phyloP scores from a whole-genome alignment of 371 early-diverging fungal genomes.

The Vairimorpha apis region DNA sequence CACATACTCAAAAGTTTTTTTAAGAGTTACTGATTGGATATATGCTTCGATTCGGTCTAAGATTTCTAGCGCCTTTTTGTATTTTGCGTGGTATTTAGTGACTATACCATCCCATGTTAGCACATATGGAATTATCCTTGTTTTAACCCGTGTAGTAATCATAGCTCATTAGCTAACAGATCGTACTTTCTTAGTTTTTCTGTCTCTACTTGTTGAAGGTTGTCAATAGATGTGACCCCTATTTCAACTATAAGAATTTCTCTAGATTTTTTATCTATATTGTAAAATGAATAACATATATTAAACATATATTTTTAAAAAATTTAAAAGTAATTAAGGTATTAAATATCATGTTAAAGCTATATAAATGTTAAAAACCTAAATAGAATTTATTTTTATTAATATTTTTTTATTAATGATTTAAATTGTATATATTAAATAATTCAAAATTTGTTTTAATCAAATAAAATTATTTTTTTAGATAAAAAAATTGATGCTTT shows the following conservation, averaged over 20 bases:
- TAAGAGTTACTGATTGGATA: not conserved
- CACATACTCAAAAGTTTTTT: not conserved
- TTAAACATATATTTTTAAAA: too few relatives aligned
- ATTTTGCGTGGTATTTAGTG: not conserved
- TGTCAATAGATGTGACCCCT: not conserved
- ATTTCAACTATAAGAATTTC: slow-evolving; percentile 1
- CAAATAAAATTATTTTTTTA: too few relatives aligned
- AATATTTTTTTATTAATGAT: too few relatives aligned
- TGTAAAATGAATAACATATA: too few relatives aligned
- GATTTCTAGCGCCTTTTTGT: not conserved
- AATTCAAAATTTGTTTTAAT: too few relatives aligned
- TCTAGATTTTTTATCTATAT: not conserved
- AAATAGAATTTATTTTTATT: too few relatives aligned
- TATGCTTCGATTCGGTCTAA: not conserved
- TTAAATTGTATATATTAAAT: too few relatives aligned
- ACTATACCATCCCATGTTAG: slow-evolving; percentile 6
- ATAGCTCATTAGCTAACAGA: not conserved
- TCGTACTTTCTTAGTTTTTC: slow-evolving; percentile 6
- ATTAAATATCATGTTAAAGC: too few relatives aligned
- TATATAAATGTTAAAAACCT: too few relatives aligned
- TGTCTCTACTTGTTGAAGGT: not conserved
- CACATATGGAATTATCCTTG: not conserved
- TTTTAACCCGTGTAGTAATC: not conserved
- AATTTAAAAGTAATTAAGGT: too few relatives aligned
- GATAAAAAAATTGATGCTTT: not conserved